phyloP scores from a whole-genome alignment of 176 grass and related monocot genomes.

The Aegilops bicornis region DNA sequence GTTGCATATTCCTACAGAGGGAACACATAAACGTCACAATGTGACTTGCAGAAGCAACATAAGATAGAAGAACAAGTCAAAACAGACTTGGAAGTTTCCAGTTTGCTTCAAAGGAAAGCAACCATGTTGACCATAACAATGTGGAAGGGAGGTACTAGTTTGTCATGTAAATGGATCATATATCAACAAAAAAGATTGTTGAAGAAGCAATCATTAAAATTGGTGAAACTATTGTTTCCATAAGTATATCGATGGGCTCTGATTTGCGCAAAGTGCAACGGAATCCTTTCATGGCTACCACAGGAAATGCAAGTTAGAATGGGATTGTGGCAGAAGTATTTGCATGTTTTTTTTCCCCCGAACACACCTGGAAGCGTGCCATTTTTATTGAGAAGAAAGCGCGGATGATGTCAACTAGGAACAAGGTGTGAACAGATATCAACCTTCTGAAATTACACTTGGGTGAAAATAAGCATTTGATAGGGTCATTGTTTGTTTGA shows the following conservation, averaged over 20 bases:
- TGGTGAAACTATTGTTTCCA: not conserved
- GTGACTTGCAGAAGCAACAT: not conserved
- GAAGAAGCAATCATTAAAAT: not conserved
- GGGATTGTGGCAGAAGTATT: not conserved
- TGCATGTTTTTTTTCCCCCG: not conserved
- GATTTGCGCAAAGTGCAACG: not conserved
- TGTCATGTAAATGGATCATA: not conserved
- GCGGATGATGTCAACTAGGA: not conserved
- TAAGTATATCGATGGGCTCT: not conserved
- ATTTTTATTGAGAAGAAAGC: not conserved
- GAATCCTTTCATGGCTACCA: not conserved
- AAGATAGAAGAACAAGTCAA: not conserved
- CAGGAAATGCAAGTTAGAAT: not conserved
- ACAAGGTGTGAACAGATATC: not conserved
- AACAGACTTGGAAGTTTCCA: not conserved
- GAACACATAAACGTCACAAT: not conserved
- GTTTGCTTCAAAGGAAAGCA: not conserved
- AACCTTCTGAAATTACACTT: not conserved
- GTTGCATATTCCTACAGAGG: not conserved
- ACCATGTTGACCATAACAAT: not conserved
- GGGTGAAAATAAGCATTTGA: not conserved
- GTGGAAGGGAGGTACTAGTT: not conserved
- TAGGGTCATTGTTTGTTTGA: not conserved
- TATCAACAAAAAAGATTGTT: not conserved
- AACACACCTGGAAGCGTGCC: not conserved